Percentiles rank a stretch among this genome's conserved stretches.
phyloP scores from a whole-genome alignment of 768 basidiomycete species.

The Cystofilobasidium capitatum region DNA sequence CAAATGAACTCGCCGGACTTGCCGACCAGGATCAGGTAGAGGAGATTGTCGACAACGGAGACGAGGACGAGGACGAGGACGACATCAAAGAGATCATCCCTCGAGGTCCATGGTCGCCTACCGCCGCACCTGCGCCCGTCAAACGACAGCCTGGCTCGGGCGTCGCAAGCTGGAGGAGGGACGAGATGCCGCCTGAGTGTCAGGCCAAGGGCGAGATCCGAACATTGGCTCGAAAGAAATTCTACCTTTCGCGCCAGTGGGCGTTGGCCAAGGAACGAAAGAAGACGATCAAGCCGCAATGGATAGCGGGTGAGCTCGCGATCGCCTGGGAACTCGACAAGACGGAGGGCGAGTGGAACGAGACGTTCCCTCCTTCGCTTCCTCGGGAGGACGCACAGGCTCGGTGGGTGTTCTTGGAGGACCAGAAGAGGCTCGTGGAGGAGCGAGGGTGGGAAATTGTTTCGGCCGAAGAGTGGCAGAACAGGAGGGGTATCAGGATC shows the following conservation, averaged over 20 bases:
- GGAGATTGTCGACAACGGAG: too few relatives aligned
- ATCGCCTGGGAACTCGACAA: neutral
- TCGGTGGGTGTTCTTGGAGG: too few relatives aligned
- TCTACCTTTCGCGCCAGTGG: neutral
- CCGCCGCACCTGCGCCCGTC: neutral
- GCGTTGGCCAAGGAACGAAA: neutral
- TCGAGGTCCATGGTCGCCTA: neutral
- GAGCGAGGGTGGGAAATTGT: too few relatives aligned
- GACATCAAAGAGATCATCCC: too few relatives aligned
- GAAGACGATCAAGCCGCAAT: neutral
- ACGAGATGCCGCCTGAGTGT: neutral
- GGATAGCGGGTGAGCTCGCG: neutral
- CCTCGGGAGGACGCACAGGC: too few relatives aligned
- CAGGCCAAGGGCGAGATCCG: neutral
- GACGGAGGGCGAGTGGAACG: neutral
- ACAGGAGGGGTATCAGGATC: too few relatives aligned
- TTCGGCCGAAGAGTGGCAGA: too few relatives aligned
- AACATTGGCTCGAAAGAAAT: neutral
- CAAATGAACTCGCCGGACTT: too few relatives aligned
- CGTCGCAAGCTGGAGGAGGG: neutral
- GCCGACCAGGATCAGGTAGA: too few relatives aligned
- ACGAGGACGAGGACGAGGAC: too few relatives aligned
- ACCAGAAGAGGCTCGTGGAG: too few relatives aligned
- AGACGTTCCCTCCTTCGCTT: neutral
- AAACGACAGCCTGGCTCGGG: neutral